phyloP scores from a whole-genome alignment of 495 filamentous ascomycete genomes.

The Penicillium paxilli region DNA sequence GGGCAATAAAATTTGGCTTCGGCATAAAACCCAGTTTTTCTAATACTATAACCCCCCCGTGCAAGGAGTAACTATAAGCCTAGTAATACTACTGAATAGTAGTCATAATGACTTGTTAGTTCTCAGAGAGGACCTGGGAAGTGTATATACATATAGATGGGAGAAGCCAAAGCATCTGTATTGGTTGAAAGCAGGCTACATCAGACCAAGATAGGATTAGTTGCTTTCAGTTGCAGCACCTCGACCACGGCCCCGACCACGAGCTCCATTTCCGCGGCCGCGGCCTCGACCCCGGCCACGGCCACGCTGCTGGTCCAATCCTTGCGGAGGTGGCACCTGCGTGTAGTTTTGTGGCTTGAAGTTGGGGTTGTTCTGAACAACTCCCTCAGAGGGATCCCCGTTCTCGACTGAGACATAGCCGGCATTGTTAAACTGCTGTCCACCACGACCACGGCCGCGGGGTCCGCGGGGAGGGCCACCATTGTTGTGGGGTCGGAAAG shows the following conservation, averaged over 20 bases:
- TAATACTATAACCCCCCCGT: too few species aligned
- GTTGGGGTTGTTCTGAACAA: conserved; percentile 51
- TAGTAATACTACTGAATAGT: not conserved
- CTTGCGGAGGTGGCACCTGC: conserved; percentile 77
- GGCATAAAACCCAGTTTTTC: not conserved
- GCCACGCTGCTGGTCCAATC: conserved; percentile 58
- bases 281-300: conserved; percentile 51
- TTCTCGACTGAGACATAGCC: conserved; percentile 57
- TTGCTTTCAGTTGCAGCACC: conserved; percentile 13
- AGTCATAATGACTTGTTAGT: not conserved
- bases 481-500: conserved; percentile 37
- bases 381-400: conserved; percentile 46
- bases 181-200: too few species aligned
- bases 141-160: not conserved
- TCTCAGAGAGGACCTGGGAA: not conserved
- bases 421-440: conserved; percentile 35
- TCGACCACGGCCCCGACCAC: conserved; percentile 13
- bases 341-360: conserved; percentile 64
- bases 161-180: not conserved
- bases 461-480: conserved; percentile 31
- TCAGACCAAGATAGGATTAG: conserved; percentile 3
- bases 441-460: conserved; percentile 40
- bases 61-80: not conserved
- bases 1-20: not conserved
- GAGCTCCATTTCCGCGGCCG: conserved; percentile 13